Percentiles rank a stretch among this genome's conserved stretches.
phyloP scores from a whole-genome alignment of 148 eudicot species.

The Gaultheria prostrata region DNA sequence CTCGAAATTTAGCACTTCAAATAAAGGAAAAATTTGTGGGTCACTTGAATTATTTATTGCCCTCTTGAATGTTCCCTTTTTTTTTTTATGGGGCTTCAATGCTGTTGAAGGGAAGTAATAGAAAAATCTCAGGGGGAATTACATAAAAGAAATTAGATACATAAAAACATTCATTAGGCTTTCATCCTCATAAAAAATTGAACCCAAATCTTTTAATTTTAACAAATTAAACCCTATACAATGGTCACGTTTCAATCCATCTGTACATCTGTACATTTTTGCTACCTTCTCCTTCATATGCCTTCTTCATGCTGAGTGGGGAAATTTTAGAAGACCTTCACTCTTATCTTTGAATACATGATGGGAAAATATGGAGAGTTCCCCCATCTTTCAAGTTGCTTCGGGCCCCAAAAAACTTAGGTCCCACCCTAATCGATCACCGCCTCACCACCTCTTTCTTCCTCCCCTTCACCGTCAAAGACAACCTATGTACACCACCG shows the following conservation, averaged over 20 bases:
- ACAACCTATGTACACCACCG: neutral
- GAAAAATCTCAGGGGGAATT: neutral
- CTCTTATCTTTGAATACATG: neutral
- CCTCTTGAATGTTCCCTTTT: no score
- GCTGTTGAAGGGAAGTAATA: neutral
- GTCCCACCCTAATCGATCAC: no score
- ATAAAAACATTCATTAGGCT: neutral
- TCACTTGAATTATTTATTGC: no score
- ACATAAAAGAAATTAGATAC: neutral
- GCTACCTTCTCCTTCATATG: no score
- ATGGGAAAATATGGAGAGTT: neutral
- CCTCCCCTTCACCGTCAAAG: neutral
- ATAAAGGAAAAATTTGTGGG: no score
- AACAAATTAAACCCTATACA: neutral
- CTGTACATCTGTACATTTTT: neutral
- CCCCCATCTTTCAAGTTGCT: neutral
- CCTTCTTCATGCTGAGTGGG: no score
- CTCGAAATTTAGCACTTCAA: no score
- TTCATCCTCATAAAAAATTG: neutral
- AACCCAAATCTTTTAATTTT: neutral
- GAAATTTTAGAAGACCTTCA: no score
- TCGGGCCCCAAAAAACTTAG: no score
- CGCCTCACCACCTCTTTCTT: no score
- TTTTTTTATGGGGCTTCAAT: neutral
- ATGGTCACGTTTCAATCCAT: neutral